Evolutionary conservation across 805 yeast genomes (phyloP).

Genomic region (Candida michaelii): DNA sequence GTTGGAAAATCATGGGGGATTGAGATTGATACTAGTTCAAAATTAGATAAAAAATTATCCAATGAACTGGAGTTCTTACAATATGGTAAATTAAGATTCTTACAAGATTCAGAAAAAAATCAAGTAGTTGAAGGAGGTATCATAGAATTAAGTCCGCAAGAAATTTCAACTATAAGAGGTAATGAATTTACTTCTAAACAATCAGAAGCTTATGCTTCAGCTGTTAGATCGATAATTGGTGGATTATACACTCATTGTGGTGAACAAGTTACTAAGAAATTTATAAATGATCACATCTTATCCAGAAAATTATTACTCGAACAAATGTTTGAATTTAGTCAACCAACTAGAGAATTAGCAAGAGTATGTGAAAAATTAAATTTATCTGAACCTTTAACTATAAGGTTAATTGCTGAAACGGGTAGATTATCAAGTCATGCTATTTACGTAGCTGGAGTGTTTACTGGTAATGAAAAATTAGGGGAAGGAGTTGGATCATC

Average conservation of each 20-base stretch:
- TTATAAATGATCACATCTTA: slow-evolving; percentile 72
- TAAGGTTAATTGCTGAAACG: slow-evolving; percentile 83
- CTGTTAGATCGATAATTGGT: slow-evolving; percentile 81
- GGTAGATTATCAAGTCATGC: slow-evolving; percentile 87
- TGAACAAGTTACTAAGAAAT: slow-evolving; percentile 59
- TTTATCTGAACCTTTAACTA: slow-evolving; percentile 68
- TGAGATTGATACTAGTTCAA: slow-evolving; percentile 65
- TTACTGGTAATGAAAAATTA: slow-evolving; percentile 74
- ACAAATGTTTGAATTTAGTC: slow-evolving; percentile 73
- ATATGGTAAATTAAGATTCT: slow-evolving; percentile 67
- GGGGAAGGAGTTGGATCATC: slow-evolving; percentile 96
- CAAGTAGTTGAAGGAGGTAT: slow-evolving; percentile 52
- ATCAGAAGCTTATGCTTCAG: slow-evolving; percentile 55
- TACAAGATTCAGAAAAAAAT: slow-evolving; percentile 28
- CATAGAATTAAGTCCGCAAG: slow-evolving; percentile 31
- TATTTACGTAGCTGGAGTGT: slow-evolving; percentile 87
- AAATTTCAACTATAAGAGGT: slow-evolving; percentile 19
- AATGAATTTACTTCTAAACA: slow-evolving; percentile 35
- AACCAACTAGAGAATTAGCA: slow-evolving; percentile 83
- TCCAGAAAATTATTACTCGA: slow-evolving; percentile 79
- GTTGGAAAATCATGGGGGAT: slow-evolving; percentile 88
- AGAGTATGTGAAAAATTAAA: slow-evolving; percentile 74
- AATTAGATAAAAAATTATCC: slow-evolving; percentile 63
- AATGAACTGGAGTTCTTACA: slow-evolving; percentile 67
- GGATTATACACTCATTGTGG: slow-evolving; percentile 78